Conservation (phyloP, 129 eudicot genomes). For the Flaveria robusta region DNA sequence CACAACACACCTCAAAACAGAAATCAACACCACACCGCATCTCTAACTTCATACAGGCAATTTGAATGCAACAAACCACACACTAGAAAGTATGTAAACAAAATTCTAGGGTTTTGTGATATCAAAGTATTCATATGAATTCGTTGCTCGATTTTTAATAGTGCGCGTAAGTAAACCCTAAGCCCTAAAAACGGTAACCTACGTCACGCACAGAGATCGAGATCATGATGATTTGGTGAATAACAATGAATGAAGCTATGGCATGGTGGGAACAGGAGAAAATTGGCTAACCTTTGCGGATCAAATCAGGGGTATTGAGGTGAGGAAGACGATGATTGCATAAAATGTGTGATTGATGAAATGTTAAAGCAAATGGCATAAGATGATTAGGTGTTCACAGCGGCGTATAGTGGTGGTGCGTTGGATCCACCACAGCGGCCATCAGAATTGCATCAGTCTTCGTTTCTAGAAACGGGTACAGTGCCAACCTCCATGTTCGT, state of each 20-base stretch:
- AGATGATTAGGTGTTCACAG: background rate
- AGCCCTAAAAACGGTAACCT: conserved; percentile 17
- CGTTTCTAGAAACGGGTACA: background rate
- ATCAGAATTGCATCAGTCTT: conserved; percentile 23
- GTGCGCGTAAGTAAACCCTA: conserved; percentile 27
- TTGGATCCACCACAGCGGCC: conserved; percentile 20
- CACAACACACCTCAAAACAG: background rate
- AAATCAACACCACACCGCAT: no score
- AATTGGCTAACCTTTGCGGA: conserved; percentile 24
- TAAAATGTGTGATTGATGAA: conserved; percentile 15
- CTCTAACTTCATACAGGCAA: background rate
- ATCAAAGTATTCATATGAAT: background rate
- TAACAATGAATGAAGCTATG: background rate
- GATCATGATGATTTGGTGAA: conserved; percentile 15
- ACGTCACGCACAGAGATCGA: background rate
- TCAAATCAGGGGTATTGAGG: conserved; percentile 16
- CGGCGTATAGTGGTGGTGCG: background rate
- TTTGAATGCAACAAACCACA: background rate
- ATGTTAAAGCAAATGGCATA: conserved; percentile 7
- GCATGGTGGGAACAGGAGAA: background rate
- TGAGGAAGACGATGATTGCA: conserved; percentile 17
- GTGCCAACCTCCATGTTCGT: background rate
- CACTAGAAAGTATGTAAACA: conserved; percentile 3
- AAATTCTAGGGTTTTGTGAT: conserved; percentile 29
- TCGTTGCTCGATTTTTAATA: background rate